Evolutionary conservation across 306 rosid species (phyloP).

Genomic region (Pterocarpus macrocarpus): DNA sequence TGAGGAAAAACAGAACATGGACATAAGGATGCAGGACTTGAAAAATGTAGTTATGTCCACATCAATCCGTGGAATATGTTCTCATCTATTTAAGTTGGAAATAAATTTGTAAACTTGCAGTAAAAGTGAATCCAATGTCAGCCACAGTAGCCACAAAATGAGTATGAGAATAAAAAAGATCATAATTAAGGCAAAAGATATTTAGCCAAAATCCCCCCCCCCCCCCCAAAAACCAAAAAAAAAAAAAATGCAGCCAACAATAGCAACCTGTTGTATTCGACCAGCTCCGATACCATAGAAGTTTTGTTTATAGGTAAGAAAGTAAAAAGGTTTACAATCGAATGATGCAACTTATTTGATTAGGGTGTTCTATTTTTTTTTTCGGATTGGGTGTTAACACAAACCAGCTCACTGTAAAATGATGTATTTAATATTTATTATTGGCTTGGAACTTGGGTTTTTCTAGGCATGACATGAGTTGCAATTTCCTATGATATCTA

Average conservation of each 20-base stretch:
- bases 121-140: background rate
- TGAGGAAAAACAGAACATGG: conserved; percentile 6
- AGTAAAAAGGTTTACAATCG: background rate
- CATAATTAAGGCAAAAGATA: background rate
- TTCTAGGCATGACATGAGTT: background rate
- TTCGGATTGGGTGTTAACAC: background rate
- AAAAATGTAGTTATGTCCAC: too few species aligned
- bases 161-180: background rate
- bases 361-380: background rate
- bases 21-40: background rate
- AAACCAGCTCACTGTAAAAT: conserved; percentile 15
- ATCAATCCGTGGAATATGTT: too few species aligned
- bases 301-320: too few species aligned
- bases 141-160: background rate
- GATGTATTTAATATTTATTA: too few species aligned
- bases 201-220: background rate
- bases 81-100: too few species aligned
- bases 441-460: background rate
- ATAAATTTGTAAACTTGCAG: background rate
- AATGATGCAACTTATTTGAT: conserved; percentile 13
- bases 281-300: too few species aligned
- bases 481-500: conserved; percentile 6
- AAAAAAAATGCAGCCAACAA: too few species aligned
- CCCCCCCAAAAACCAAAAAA: too few species aligned
- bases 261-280: too few species aligned